Conservation (phyloP, 2,329 filamentous ascomycete species). For the Neopestalotiopsis sp. region DNA sequence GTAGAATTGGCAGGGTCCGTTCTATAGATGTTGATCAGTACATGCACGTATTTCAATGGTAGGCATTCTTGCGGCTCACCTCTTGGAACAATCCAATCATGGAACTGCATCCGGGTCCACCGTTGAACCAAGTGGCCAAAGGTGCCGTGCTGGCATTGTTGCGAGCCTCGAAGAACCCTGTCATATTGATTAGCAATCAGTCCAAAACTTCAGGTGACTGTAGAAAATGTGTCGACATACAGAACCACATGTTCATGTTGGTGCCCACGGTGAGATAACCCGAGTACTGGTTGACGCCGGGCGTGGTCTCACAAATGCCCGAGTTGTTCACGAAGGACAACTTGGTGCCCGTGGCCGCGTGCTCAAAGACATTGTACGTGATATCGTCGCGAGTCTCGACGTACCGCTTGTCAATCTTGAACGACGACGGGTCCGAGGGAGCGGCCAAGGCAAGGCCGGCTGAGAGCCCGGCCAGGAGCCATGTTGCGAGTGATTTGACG, state of each 20-base stretch:
- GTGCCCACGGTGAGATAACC: conserved; percentile 55
- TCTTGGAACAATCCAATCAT: conserved; percentile 49
- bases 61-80: background rate
- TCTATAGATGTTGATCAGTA: conserved; percentile 19
- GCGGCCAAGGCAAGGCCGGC: background rate
- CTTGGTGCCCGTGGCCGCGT: conserved; percentile 49
- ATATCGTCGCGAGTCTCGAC: conserved; percentile 26
- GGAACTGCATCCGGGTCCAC: conserved; percentile 46
- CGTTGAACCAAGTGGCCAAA: conserved; percentile 44
- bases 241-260: conserved; percentile 51
- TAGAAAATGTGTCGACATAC: conserved; percentile 29
- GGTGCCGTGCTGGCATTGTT: conserved; percentile 37
- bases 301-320: conserved; percentile 56
- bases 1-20: conserved; percentile 50
- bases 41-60: background rate
- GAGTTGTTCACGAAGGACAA: conserved; percentile 57
- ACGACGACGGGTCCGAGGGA: background rate
- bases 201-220: background rate
- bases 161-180: conserved; percentile 43
- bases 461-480: conserved; percentile 3
- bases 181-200: background rate
- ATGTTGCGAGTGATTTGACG: conserved; percentile 5
- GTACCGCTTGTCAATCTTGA: conserved; percentile 24
- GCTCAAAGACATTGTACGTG: conserved; percentile 51
- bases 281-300: conserved; percentile 55